Evolutionary conservation across 2,329 filamentous ascomycete species (phyloP).

Genomic region (Cytospora piceicola): DNA sequence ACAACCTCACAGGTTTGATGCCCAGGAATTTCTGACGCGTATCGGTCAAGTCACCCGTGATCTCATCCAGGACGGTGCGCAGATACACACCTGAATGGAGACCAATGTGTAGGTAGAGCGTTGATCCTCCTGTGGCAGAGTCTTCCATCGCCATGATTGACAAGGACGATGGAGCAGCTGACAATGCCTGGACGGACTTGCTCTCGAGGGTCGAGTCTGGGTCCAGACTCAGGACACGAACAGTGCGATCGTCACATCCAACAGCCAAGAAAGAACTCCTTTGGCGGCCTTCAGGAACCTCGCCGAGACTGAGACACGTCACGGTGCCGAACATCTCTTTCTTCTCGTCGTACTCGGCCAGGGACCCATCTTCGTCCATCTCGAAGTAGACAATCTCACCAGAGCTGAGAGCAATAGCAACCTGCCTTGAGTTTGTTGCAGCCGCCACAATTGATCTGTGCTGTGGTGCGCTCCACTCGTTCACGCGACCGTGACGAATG

Average conservation of each 20-base stretch:
- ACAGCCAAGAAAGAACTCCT: conserved; percentile 94
- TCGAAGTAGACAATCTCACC: conserved; percentile 98
- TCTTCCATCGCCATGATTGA: conserved; percentile 96
- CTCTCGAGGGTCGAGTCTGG: conserved; percentile 89
- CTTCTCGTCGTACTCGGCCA: conserved; percentile 94
- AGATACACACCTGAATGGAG: conserved; percentile 95
- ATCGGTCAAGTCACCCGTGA: conserved; percentile 93
- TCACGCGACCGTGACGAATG: conserved; percentile 77
- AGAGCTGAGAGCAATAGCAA: conserved; percentile 90
- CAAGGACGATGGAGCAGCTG: conserved; percentile 84
- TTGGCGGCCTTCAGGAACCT: conserved; percentile 86
- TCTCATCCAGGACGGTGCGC: conserved; percentile 89
- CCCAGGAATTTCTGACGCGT: conserved; percentile 94
- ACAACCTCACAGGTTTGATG: conserved; percentile 85
- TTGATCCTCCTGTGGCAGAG: conserved; percentile 84
- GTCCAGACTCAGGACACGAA: conserved; percentile 87
- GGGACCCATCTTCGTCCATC: conserved; percentile 86
- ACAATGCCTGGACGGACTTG: conserved; percentile 92
- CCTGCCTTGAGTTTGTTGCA: conserved; percentile 89
- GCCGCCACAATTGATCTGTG: conserved; percentile 95
- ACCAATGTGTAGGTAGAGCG: conserved; percentile 93
- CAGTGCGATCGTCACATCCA: conserved; percentile 94
- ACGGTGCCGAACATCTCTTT: conserved; percentile 95
- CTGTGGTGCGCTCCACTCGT: conserved; percentile 91
- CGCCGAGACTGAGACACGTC: conserved; percentile 89